phyloP scores from a whole-genome alignment of 2,329 filamentous ascomycete species.

The Claviceps sorghi region DNA sequence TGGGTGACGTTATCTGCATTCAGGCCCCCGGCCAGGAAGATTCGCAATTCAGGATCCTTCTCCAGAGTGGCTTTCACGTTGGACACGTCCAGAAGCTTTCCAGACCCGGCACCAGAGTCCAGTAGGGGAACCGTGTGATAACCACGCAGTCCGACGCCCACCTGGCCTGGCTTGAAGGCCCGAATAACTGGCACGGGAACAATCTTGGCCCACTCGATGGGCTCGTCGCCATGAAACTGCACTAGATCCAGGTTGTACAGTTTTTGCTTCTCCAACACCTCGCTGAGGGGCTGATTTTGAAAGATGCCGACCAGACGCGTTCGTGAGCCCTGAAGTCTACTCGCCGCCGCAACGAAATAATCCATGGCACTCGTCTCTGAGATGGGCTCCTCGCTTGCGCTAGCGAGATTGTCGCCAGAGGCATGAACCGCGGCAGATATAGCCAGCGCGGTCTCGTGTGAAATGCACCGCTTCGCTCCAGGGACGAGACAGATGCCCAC shows the following conservation, averaged over 20 bases:
- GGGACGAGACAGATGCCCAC: constrained; percentile 86
- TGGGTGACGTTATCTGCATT: constrained; percentile 62
- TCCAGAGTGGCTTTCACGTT: constrained; percentile 53
- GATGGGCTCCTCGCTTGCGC: constrained; percentile 14
- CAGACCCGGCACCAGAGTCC: constrained; percentile 76
- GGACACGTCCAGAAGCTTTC: constrained; percentile 58
- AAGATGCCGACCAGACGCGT: constrained; percentile 88
- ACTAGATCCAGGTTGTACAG: constrained; percentile 71
- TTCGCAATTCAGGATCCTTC: constrained; percentile 52
- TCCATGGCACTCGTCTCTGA: constrained; percentile 34
- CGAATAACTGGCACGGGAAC: constrained; percentile 87
- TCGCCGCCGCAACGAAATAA: constrained; percentile 51
- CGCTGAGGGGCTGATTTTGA: constrained; percentile 72
- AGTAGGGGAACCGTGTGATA: constrained; percentile 75
- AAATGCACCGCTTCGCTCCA: constrained; percentile 65
- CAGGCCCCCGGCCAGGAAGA: constrained; percentile 77
- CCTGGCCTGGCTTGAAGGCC: constrained; percentile 63
- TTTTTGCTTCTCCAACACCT: constrained; percentile 65
- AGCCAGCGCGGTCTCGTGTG: constrained; percentile 59
- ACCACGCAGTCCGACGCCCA: constrained; percentile 58
- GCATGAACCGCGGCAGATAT: constrained; percentile 69
- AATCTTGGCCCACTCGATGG: constrained; percentile 76
- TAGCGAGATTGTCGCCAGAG: constrained; percentile 37
- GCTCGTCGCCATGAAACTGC: constrained; percentile 85
- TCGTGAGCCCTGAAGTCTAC: constrained; percentile 36